Base-by-base conservation (phyloP, 441 rosid species). In the Sinapis alba region DNA sequence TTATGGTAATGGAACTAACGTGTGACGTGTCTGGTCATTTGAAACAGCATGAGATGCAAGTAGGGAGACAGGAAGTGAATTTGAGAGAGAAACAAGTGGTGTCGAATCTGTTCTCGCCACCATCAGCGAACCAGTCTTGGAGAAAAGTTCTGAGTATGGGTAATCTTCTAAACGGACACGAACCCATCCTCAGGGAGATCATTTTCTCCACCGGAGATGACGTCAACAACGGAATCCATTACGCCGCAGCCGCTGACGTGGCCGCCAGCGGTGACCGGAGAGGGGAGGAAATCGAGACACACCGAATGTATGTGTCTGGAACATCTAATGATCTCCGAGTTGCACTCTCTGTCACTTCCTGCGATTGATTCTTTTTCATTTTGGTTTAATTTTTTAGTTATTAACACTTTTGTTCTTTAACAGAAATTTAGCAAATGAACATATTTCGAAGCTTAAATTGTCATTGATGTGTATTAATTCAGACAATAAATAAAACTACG, bases 131-230 rank as follows among this genome's bases (percentile, higher is more conserved):
- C 77, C 98, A 96, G 74, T 88, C 98, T 5, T 96, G 99, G 99
- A 86, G 99, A 77, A 96, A 90, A 85, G 98, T 94, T 65, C 57
- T 96, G 67, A 96, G 99, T 81, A 94, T 94, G 98, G 99, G 99
- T n/a, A 96, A 96, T 84, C 93, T 89, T 72, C 91, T 96, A 12
- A 96, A 94, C 45, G 98, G 99, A 62, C 99, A 96, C 12, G 99
- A 94, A 79, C 99, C 99, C 1, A 81, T 85, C 38, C 80, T 84
- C 53, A 79, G 99, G 81, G 98, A 96, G 78, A 87, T 92, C 8
- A 78, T 92, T 82, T 94, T 96, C 71, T 85, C 94, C 4, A 75
- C 72, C 69, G 87, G 82, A 1, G 97, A 96, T 28, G 78, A 72
- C 36, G 78, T 79, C 62, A 79, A 81, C 61, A 78, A 81, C 54